These are phyloP conservation scores for Eutrema yunnanense DNA, from an alignment of 345 rosid genomes.

Conservation along the genomic window DNA sequence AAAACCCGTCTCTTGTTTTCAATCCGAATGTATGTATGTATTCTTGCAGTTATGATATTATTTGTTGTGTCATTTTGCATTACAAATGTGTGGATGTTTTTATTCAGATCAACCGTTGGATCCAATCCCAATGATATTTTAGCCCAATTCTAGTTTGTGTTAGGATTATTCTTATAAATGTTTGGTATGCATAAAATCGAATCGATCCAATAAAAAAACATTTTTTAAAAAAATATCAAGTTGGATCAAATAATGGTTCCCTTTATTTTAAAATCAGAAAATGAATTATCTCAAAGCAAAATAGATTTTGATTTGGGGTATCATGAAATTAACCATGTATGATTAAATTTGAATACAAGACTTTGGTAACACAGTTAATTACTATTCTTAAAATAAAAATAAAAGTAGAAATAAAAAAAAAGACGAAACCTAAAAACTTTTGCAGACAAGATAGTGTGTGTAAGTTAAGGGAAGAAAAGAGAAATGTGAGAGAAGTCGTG, in stretches of 20 bases:
- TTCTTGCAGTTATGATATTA: background rate
- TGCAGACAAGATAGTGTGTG: background rate
- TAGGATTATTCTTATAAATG: background rate
- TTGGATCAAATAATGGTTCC: too few species aligned
- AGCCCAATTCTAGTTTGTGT: background rate
- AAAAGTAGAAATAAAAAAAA: background rate
- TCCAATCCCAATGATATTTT: background rate
- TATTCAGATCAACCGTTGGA: background rate
- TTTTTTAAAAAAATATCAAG: background rate
- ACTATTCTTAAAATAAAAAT: constrained; percentile 10
- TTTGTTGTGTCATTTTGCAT: background rate
- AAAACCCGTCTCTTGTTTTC: constrained; percentile 4
- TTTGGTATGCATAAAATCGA: background rate
- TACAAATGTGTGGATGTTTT: background rate
- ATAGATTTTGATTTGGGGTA: background rate
- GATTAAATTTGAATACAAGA: constrained; percentile 3
- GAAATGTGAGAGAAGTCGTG: constrained; percentile 28
- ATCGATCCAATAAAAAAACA: background rate
- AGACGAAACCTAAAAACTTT: background rate
- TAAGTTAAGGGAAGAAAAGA: constrained; percentile 5
- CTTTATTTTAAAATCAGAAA: background rate
- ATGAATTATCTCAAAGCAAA: background rate
- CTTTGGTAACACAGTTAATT: background rate
- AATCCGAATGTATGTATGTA: background rate
- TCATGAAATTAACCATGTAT: background rate